Percentiles rank a stretch among this genome's conserved stretches.
phyloP scores from a whole-genome alignment of 768 basidiomycete genomes.

The Candolleomyces aberdarensis region DNA sequence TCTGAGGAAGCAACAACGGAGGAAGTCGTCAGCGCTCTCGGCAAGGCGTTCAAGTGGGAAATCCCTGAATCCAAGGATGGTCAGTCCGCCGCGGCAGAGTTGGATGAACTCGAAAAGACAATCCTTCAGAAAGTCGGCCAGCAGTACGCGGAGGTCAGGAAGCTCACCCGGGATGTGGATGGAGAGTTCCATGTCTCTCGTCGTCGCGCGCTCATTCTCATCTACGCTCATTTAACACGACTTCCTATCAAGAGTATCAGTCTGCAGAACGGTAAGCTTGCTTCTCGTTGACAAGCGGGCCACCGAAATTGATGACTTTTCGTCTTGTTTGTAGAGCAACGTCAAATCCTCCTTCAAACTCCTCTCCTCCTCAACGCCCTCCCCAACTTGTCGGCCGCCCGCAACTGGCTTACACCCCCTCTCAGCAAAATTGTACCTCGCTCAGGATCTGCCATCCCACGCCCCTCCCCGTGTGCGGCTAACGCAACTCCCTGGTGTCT shows the following conservation, averaged over 20 bases:
- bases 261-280: slow-evolving; percentile 39
- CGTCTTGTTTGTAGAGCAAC: slow-evolving; percentile 75
- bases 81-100: slow-evolving; percentile 25
- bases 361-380: slow-evolving; percentile 77
- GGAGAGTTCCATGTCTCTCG: slow-evolving; percentile 35
- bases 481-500: slow-evolving; percentile 78
- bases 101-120: slow-evolving; percentile 49
- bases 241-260: slow-evolving; percentile 48
- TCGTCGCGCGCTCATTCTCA: slow-evolving; percentile 61
- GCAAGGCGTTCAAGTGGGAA: slow-evolving; percentile 65
- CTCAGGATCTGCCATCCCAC: slow-evolving; percentile 72
- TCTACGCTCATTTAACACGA: slow-evolving; percentile 86
- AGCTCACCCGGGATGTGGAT: slow-evolving; percentile 34
- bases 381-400: slow-evolving; percentile 78
- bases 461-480: slow-evolving; percentile 46
- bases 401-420: slow-evolving; percentile 86
- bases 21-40: slow-evolving; percentile 70
- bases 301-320: no score
- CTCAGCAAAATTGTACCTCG: no score
- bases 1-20: slow-evolving; percentile 73
- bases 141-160: slow-evolving; percentile 54
- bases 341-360: slow-evolving; percentile 61
- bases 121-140: slow-evolving; percentile 45
- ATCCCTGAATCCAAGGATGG: slow-evolving; percentile 24
- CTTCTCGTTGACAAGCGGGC: no score